Evolutionary conservation across 1,139 yeast genomes (phyloP).

Genomic region (Scheffersomyces titani): DNA sequence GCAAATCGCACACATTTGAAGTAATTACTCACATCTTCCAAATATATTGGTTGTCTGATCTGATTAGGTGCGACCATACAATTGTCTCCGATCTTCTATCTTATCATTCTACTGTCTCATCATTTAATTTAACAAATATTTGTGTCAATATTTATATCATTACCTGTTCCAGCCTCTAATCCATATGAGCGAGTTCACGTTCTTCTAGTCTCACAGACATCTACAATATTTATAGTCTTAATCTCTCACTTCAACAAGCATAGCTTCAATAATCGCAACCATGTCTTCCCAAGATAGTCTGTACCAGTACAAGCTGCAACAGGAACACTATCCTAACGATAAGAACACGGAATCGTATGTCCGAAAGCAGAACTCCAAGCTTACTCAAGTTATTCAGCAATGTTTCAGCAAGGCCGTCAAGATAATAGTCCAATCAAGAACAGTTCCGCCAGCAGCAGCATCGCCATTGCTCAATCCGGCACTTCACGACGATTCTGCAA

Average conservation of each 20-base stretch:
- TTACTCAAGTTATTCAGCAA: slow-evolving; percentile 56
- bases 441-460: neutral
- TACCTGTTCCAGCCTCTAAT: neutral
- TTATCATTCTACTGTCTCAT: neutral
- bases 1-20: neutral
- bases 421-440: slow-evolving; percentile 36
- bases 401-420: slow-evolving; percentile 75
- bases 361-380: slow-evolving; percentile 27
- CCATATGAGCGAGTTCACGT: neutral
- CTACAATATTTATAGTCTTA: neutral
- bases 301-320: neutral
- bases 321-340: neutral
- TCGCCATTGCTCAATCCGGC: neutral
- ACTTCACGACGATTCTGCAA: slow-evolving; percentile 1
- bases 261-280: neutral
- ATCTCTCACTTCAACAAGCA: neutral
- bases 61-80: neutral
- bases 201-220: neutral
- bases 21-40: neutral
- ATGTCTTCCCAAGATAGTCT: neutral
- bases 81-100: no score
- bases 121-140: neutral
- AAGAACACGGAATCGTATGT: slow-evolving; percentile 10
- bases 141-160: neutral
- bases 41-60: neutral